Evolutionary conservation across 495 filamentous ascomycete species (phyloP).

Genomic region (Penicillium alfredii): DNA sequence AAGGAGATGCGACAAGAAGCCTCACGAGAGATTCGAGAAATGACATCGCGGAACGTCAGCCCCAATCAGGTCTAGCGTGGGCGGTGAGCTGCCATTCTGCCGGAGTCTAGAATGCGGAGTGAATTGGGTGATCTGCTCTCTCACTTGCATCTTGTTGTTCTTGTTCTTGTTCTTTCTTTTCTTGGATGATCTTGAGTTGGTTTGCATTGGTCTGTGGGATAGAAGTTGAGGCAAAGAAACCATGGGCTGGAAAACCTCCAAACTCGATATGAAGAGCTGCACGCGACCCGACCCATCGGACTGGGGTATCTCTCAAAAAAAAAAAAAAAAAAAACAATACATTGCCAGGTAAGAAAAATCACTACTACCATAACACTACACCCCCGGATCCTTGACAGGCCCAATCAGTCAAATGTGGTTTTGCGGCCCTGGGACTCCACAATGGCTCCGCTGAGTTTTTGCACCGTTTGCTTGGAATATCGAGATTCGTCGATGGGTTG

Average conservation of each 20-base stretch:
- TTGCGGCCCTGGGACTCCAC: conserved; percentile 79
- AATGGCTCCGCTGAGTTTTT: conserved; percentile 66
- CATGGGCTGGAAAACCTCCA: no score
- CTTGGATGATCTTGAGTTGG: no score
- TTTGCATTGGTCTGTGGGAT: no score
- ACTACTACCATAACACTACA: not conserved
- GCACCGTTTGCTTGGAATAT: conserved; percentile 40
- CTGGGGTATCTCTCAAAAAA: no score
- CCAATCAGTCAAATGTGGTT: conserved; percentile 65
- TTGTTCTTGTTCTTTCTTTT: no score
- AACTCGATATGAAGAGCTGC: no score
- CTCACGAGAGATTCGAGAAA: conserved; percentile 15
- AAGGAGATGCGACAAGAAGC: conserved; percentile 17
- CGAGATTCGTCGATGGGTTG: conserved; percentile 31
- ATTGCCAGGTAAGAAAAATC: no score
- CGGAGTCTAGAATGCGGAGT: conserved; percentile 11
- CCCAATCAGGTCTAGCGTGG: conserved; percentile 24
- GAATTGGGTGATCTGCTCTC: no score
- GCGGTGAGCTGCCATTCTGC: conserved; percentile 27
- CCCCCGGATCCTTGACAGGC: conserved; percentile 1
- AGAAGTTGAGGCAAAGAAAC: no score
- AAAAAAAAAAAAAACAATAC: no score
- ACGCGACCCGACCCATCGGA: no score
- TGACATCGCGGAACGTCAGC: conserved; percentile 30
- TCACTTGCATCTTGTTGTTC: no score